Percentiles rank a stretch among this genome's conserved stretches.
Evolutionary conservation across 2,329 filamentous ascomycete species (phyloP).

Genomic region (Cytospora chrysosperma): DNA sequence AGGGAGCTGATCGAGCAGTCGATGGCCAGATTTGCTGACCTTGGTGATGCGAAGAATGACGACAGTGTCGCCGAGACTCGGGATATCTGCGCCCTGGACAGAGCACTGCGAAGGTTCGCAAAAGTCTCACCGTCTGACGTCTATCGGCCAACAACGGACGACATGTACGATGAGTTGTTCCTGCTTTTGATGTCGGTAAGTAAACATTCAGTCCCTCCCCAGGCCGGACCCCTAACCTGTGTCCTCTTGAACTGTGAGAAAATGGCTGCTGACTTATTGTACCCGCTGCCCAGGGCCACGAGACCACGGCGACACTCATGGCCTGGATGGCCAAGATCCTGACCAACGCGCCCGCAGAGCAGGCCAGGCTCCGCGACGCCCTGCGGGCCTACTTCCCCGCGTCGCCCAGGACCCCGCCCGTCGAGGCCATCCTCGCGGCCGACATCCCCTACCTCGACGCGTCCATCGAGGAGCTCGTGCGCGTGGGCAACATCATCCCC

Average conservation of each 20-base stretch:
- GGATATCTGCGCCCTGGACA: constrained; percentile 16
- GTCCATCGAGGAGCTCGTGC: constrained; percentile 21
- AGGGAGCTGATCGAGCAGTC: constrained; percentile 9
- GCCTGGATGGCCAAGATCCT: constrained; percentile 22
- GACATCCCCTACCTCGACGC: constrained; percentile 22
- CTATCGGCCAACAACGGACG: constrained; percentile 15
- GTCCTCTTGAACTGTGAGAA: too few species aligned
- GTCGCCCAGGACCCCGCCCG: neutral
- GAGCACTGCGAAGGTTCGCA: constrained; percentile 11
- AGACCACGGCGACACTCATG: constrained; percentile 19
- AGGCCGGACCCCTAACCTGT: too few species aligned
- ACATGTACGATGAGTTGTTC: constrained; percentile 20
- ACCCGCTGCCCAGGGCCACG: constrained; percentile 18
- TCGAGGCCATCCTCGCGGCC: constrained; percentile 11
- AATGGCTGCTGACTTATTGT: neutral
- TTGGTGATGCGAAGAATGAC: constrained; percentile 1
- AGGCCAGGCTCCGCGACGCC: constrained; percentile 13
- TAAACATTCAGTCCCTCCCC: neutral
- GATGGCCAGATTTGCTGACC: constrained; percentile 10
- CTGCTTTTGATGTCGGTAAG: constrained; percentile 18
- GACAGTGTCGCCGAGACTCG: constrained; percentile 1
- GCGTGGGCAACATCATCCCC: constrained; percentile 14
- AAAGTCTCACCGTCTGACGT: constrained; percentile 15
- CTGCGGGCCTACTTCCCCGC: constrained; percentile 10
- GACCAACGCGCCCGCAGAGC: constrained; percentile 3